phyloP scores from a whole-genome alignment of 2,329 filamentous ascomycete species.

The Monosporascus cannonballus region DNA sequence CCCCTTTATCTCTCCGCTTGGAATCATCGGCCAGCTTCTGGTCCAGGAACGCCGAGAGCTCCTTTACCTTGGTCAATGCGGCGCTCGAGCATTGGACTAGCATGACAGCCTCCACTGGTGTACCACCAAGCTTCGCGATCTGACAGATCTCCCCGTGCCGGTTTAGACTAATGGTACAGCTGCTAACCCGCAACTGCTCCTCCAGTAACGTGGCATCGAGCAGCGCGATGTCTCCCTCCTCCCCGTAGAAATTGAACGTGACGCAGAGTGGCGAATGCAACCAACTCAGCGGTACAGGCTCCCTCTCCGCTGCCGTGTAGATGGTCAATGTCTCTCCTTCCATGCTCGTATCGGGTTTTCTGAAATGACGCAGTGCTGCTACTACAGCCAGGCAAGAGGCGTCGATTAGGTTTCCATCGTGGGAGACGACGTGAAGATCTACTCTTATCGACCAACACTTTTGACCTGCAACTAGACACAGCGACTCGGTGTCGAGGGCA shows the following conservation, averaged over 20 bases:
- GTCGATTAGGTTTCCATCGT: slow-evolving; percentile 87
- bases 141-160: slow-evolving; percentile 86
- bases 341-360: slow-evolving; percentile 81
- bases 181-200: slow-evolving; percentile 68
- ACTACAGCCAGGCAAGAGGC: slow-evolving; percentile 81
- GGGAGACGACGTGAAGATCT: slow-evolving; percentile 85
- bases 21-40: slow-evolving; percentile 69
- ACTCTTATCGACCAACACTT: slow-evolving; percentile 91
- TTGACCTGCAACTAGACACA: slow-evolving; percentile 84
- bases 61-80: slow-evolving; percentile 74
- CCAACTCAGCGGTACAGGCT: slow-evolving; percentile 84
- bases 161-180: slow-evolving; percentile 80
- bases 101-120: slow-evolving; percentile 70
- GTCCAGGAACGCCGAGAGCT: slow-evolving; percentile 69
- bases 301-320: slow-evolving; percentile 77
- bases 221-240: slow-evolving; percentile 63
- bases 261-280: slow-evolving; percentile 89
- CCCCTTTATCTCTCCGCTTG: slow-evolving; percentile 71
- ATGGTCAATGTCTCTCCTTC: slow-evolving; percentile 80
- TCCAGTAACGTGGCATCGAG: slow-evolving; percentile 69
- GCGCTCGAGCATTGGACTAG: slow-evolving; percentile 70
- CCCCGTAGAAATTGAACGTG: slow-evolving; percentile 78
- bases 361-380: slow-evolving; percentile 84
- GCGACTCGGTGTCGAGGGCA: slow-evolving; percentile 89
- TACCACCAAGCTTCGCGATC: slow-evolving; percentile 83